Evolutionary conservation across 306 rosid genomes (phyloP).

Genomic region (Astragalus glycyphyllos): DNA sequence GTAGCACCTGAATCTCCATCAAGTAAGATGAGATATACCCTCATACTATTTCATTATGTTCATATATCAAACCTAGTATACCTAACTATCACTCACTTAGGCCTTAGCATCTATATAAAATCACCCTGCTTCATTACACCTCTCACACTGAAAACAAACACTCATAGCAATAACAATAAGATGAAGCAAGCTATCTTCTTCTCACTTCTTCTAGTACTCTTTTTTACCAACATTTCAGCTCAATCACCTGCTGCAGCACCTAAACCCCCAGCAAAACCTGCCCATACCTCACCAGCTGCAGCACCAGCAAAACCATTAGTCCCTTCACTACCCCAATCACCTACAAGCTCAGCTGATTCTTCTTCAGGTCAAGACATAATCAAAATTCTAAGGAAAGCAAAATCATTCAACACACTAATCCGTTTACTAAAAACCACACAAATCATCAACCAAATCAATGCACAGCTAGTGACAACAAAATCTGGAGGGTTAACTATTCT

Average conservation of each 20-base stretch:
- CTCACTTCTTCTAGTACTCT: constrained; percentile 21
- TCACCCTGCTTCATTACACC: background rate
- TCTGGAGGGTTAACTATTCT: constrained; percentile 56
- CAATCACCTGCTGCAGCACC: constrained; percentile 61
- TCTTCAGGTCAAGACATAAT: constrained; percentile 54
- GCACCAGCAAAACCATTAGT: constrained; percentile 50
- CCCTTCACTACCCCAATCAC: constrained; percentile 47
- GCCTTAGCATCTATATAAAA: constrained; percentile 43
- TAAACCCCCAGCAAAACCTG: constrained; percentile 42
- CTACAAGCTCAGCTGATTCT: constrained; percentile 28
- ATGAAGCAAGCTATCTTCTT: constrained; percentile 46
- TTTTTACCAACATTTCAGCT: constrained; percentile 38
- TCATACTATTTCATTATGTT: constrained; percentile 28
- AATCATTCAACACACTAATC: constrained; percentile 56
- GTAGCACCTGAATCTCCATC: constrained; percentile 39
- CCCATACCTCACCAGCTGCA: constrained; percentile 34
- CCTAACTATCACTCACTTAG: constrained; percentile 36
- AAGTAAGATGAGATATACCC: constrained; percentile 30
- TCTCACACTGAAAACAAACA: constrained; percentile 41
- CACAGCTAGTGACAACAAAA: constrained; percentile 57
- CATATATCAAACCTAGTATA: constrained; percentile 43
- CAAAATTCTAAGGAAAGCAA: constrained; percentile 63
- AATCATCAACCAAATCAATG: constrained; percentile 59
- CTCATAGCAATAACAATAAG: constrained; percentile 20
- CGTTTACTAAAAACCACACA: constrained; percentile 70